These are phyloP conservation scores for Arctium minus DNA, from an alignment of 129 eudicot genomes.

Conservation along the genomic window DNA sequence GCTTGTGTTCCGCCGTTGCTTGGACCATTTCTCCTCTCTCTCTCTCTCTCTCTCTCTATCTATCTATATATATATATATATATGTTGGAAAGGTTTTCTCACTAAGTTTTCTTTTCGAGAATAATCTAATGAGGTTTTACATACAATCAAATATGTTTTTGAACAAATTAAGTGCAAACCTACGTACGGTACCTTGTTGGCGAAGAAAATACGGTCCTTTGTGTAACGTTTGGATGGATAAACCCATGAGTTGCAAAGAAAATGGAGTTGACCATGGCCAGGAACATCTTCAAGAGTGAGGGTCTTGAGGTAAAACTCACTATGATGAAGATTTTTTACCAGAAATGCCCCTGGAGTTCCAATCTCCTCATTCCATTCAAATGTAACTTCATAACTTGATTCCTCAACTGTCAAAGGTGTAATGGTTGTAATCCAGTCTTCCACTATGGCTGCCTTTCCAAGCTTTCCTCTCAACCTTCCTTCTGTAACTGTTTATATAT, in stretches of 20 bases:
- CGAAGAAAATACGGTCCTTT: slow-evolving; percentile 53
- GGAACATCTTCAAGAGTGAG: slow-evolving; percentile 48
- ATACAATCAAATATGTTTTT: background rate
- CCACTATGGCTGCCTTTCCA: slow-evolving; percentile 41
- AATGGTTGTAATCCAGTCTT: slow-evolving; percentile 37
- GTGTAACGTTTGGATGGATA: slow-evolving; percentile 53
- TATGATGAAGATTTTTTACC: slow-evolving; percentile 43
- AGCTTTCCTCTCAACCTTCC: slow-evolving; percentile 38
- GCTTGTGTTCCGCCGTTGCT: too few relatives aligned
- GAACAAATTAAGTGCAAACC: background rate
- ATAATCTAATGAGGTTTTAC: background rate
- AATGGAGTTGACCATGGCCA: slow-evolving; percentile 44
- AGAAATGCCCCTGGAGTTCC: slow-evolving; percentile 59
- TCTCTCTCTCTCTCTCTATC: too few relatives aligned
- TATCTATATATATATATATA: too few relatives aligned
- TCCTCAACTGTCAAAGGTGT: slow-evolving; percentile 36
- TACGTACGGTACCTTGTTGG: slow-evolving; percentile 41
- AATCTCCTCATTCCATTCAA: slow-evolving; percentile 45
- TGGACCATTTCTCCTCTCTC: too few relatives aligned
- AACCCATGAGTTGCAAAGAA: slow-evolving; percentile 68
- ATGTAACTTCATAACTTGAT: slow-evolving; percentile 31
- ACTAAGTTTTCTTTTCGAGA: background rate
- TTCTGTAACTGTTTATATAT: background rate
- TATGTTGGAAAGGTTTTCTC: background rate
- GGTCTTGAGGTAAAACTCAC: slow-evolving; percentile 52